Evolutionary conservation across 2,329 filamentous ascomycete species (phyloP).

Genomic region (Apiospora pterosperma): DNA sequence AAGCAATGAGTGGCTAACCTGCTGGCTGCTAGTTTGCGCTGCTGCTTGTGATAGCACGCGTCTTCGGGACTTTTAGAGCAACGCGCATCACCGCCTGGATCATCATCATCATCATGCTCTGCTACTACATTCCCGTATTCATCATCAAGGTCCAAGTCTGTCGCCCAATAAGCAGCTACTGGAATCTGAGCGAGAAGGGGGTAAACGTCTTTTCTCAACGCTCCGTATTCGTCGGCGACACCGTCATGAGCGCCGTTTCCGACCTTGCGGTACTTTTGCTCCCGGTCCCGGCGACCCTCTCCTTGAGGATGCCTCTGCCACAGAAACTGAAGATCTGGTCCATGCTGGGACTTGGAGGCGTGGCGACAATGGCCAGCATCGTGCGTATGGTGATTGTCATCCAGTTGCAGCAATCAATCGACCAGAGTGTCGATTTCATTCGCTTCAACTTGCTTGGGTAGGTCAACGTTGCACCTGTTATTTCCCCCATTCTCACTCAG

Average conservation of each 20-base stretch:
- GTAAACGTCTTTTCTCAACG: neutral
- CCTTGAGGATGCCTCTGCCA: neutral
- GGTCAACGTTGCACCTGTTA: neutral
- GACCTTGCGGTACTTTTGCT: neutral
- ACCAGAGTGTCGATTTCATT: constrained; percentile 1
- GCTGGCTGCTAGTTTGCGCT: neutral
- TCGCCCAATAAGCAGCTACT: neutral
- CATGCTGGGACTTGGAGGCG: constrained; percentile 3
- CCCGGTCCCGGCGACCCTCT: neutral
- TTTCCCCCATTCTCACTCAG: neutral
- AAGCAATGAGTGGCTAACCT: neutral
- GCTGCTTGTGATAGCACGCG: neutral
- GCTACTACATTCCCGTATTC: constrained; percentile 1
- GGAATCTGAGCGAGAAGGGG: neutral
- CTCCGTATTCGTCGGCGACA: constrained; percentile 1
- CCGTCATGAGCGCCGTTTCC: neutral
- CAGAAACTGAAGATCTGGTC: neutral
- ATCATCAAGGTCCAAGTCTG: constrained; percentile 1
- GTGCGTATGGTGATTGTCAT: constrained; percentile 4
- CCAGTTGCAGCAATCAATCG: neutral
- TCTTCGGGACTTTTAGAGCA: neutral
- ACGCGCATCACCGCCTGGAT: neutral
- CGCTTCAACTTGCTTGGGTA: constrained; percentile 5
- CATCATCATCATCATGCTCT: neutral
- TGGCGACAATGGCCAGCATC: constrained; percentile 1